Conservation (phyloP, 148 eudicot genomes). For the Camellia granthamiana region DNA sequence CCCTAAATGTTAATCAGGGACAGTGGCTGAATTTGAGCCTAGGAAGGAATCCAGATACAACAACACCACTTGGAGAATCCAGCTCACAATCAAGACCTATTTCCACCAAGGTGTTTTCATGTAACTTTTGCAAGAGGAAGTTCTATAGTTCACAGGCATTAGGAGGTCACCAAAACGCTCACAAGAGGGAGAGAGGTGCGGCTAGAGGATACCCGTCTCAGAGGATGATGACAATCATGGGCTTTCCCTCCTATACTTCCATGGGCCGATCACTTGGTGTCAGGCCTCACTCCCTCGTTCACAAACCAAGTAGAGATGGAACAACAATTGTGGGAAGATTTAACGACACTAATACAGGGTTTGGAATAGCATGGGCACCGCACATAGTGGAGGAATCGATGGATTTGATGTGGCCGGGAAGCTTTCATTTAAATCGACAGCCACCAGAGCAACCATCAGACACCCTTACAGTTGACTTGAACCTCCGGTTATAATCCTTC, state of each 20-base stretch:
- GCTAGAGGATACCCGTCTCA: constrained; percentile 59
- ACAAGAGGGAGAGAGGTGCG: constrained; percentile 68
- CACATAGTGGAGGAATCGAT: constrained; percentile 18
- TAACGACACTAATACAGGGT: constrained; percentile 12
- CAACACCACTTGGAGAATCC: constrained; percentile 14
- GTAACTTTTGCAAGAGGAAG: constrained; percentile 74
- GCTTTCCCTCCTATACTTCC: constrained; percentile 28
- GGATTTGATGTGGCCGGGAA: constrained; percentile 49
- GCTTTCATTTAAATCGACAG: constrained; percentile 40
- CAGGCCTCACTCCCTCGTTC: constrained; percentile 53
- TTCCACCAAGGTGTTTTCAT: constrained; percentile 54
- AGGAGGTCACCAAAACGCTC: constrained; percentile 88
- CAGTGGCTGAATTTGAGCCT: constrained; percentile 59
- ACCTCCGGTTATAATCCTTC: constrained; percentile 38
- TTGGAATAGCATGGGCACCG: constrained; percentile 21
- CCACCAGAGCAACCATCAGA: constrained; percentile 25
- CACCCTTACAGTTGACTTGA: constrained; percentile 35
- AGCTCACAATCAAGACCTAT: constrained; percentile 31
- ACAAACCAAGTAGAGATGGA: constrained; percentile 35
- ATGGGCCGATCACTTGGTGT: constrained; percentile 58
- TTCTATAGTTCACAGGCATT: constrained; percentile 83
- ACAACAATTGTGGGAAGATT: constrained; percentile 23
- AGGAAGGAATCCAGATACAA: constrained; percentile 17
- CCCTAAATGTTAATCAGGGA: constrained; percentile 16
- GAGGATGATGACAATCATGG: constrained; percentile 45